These are phyloP conservation scores for Neopestalotiopsis clavispora DNA, from an alignment of 2,329 filamentous ascomycete genomes.

Conservation along the genomic window DNA sequence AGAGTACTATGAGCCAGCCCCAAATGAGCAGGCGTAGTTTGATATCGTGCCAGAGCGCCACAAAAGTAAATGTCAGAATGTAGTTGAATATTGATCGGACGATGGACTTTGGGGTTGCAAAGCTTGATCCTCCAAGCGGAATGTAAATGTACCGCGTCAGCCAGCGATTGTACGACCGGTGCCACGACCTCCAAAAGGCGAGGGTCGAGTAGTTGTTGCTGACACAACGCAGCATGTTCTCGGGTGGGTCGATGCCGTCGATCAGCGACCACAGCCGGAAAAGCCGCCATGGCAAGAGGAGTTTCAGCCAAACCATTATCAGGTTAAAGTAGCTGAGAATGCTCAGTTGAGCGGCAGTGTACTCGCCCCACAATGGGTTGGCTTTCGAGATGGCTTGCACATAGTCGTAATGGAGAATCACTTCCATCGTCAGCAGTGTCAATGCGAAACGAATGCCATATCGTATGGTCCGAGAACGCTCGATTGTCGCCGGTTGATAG, in stretches of 20 bases:
- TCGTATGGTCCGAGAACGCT: conserved; percentile 70
- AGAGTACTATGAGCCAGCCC: conserved; percentile 95
- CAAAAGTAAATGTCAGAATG: conserved; percentile 89
- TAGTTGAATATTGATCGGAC: conserved; percentile 75
- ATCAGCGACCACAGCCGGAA: conserved; percentile 95
- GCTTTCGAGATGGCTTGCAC: conserved; percentile 89
- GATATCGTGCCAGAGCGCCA: conserved; percentile 98
- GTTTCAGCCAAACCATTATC: conserved; percentile 96
- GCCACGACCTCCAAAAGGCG: conserved; percentile 96
- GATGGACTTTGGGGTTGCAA: conserved; percentile 47
- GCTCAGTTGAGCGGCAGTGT: conserved; percentile 85
- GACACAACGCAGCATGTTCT: conserved; percentile 98
- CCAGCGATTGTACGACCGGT: conserved; percentile 94
- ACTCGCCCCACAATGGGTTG: conserved; percentile 78
- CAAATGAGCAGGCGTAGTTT: conserved; percentile 88
- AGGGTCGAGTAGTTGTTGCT: conserved; percentile 91
- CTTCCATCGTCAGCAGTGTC: conserved; percentile 84
- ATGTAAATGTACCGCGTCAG: conserved; percentile 92
- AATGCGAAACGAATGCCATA: conserved; percentile 86
- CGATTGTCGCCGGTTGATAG: conserved; percentile 74
- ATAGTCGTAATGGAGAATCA: conserved; percentile 91
- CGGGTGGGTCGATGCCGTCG: conserved; percentile 91
- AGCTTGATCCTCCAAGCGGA: conserved; percentile 77
- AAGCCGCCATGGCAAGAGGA: conserved; percentile 96
- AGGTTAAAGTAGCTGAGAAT: conserved; percentile 96